Base-by-base conservation (phyloP, 164 flowering plant genomes). In the Magnolia officinalis region DNA sequence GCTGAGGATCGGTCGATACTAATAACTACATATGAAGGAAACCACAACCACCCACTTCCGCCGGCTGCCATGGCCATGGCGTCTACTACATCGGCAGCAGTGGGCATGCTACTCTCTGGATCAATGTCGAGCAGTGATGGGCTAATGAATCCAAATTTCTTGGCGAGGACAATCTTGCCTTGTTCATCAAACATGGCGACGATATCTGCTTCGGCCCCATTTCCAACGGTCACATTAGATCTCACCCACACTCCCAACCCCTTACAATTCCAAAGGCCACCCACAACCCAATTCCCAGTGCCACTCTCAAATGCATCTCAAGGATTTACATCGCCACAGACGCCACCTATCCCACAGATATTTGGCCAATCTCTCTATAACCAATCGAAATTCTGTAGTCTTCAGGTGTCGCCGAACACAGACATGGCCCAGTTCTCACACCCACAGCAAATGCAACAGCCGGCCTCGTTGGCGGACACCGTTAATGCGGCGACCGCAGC, bases 31-130 rank as follows among this genome's bases (percentile, higher is more conserved):
- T 93, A 93, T 63, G 96, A 93, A 76, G 96, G 98, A 26, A 85
- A 85, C 20, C 98, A 93, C 85, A 93, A 89, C 83, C 98, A 93
- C 70, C 96, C 96, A n/a, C 87, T 93, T 4, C 98, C 98, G 6
- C 96, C 94, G 19, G 93, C 96, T 0, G 98, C 98, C 20, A 82
- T 88, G 87, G 89, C 92, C 1, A 93, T 93, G 98, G 93, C 93
- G 0, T 89, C 94, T 0, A 89, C 93, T 5, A 93, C 96, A 18
- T 86, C 94, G 1, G 86, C 95, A 0, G 98, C 98, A 0, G 96
- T 96, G 0, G 50, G 83, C 11, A 90, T 89, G 95, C 85, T 91
- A 0, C 88, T 91, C 2, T 89, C 98, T 1, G 95, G 95, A 4
- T 87, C 98, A 29, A 92, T 87, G 94, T 77, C 92, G 0, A 90